A percentile compares a stretch with the other conserved stretches of the same genome.
phyloP scores from a whole-genome alignment of 805 yeast species.

The Metschnikowia gelsemii region DNA sequence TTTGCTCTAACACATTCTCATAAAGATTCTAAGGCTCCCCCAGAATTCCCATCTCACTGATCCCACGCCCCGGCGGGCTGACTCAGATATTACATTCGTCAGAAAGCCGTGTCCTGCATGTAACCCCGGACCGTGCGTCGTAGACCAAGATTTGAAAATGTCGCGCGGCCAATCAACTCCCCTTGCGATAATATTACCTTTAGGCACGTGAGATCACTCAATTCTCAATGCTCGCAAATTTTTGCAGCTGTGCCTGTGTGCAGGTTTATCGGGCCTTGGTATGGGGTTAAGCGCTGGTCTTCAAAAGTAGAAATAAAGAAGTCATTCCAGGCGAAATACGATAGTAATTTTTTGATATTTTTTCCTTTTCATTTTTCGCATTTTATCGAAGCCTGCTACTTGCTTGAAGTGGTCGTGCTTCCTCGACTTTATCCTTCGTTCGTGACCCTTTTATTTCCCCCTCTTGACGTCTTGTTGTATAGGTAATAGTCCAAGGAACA shows the following conservation, averaged over 20 bases:
- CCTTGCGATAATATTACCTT: conserved; percentile 15
- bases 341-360: background rate
- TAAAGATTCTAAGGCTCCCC: no score
- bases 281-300: conserved; percentile 10
- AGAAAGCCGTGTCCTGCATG: no score
- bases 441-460: no score
- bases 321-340: background rate
- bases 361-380: background rate
- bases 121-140: no score
- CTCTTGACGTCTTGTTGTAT: background rate
- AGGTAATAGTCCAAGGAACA: background rate
- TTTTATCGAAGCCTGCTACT: background rate
- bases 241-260: conserved; percentile 16
- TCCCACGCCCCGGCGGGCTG: no score
- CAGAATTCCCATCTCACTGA: no score
- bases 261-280: conserved; percentile 13
- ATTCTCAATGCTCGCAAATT: conserved; percentile 18
- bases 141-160: no score
- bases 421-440: no score
- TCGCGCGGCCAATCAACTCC: conserved; percentile 17
- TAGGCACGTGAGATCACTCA: conserved; percentile 25
- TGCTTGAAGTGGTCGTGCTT: no score
- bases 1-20: no score
- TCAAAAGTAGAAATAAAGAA: background rate
- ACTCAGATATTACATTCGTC: no score